Conservation (phyloP, 1,284 basidiomycete genomes). For the Grifola frondosa region DNA sequence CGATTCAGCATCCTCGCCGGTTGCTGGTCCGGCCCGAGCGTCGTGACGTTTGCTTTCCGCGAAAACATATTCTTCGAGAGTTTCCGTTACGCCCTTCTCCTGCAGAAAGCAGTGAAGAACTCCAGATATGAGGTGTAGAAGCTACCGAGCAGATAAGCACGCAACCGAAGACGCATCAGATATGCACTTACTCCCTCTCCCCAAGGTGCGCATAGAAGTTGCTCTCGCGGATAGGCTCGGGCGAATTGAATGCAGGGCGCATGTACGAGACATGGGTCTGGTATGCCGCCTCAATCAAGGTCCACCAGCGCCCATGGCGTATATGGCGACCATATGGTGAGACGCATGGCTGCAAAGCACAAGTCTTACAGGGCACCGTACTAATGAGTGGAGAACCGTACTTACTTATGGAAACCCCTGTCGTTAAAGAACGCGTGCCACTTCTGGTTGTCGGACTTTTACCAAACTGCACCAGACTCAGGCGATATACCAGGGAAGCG, state of each 20-base stretch:
- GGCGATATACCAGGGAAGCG: conserved; percentile 49
- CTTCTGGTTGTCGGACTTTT: conserved; percentile 51
- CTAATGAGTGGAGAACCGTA: neutral
- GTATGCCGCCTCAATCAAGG: conserved; percentile 44
- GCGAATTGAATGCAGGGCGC: conserved; percentile 40
- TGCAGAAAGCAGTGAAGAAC: conserved; percentile 51
- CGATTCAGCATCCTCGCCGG: conserved; percentile 59
- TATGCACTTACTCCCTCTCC: conserved; percentile 39
- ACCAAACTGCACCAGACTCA: conserved; percentile 46
- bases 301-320: conserved; percentile 45
- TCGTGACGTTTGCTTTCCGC: conserved; percentile 44
- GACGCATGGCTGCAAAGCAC: conserved; percentile 42
- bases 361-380: neutral
- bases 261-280: conserved; percentile 41
- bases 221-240: conserved; percentile 39
- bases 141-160: no score
- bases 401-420: conserved; percentile 55
- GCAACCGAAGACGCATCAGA: no score
- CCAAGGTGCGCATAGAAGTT: conserved; percentile 50
- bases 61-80: conserved; percentile 59
- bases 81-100: conserved; percentile 39
- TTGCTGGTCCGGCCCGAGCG: conserved; percentile 8
- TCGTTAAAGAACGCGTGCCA: conserved; percentile 67
- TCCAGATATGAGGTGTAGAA: conserved; percentile 55
- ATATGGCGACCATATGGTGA: conserved; percentile 52